Base-by-base conservation (phyloP, 805 yeast genomes). In the Candida alai region DNA sequence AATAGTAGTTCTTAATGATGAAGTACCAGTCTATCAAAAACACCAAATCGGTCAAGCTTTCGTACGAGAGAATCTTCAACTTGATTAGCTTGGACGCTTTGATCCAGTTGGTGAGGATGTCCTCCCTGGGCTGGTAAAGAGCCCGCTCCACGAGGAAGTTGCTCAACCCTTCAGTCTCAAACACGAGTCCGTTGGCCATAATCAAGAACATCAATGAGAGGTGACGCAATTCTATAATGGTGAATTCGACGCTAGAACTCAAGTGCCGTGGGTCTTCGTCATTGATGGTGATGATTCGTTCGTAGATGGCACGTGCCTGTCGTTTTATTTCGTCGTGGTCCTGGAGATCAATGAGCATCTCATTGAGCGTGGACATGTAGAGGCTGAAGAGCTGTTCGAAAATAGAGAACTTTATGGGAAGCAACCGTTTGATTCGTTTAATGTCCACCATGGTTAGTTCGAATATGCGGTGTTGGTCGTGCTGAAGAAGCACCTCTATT, bases 1-100 rank as follows among this genome's bases (percentile, higher is more conserved):
- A 33, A 34, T 50, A 53, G 36, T 44, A 55, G 23, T 36, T 43
- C 19, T 49, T 44, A 17, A 52, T 42, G 13, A 45, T 26, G 16
- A 56, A 51, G 39, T 50, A 58, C 55, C 59, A 58, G 20, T 46
- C 44, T 18, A 51, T 49, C 29, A 54, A 39, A 41, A 41, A 52
- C 2, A 53, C 23, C 3, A 53, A 39, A 39, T 55, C 62, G 3
- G 48, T 32, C n/a, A 55, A 25, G n/a, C 43, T 43, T 11, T 48
- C 53, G 27, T 45, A 43, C 12, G 39, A 37, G 15, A 43, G 37
- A 22, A 48, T 36, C 30, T 41, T 41, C 16, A 39, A 32, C 32
- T 40, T 40, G 18, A 58, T 26, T 19, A 30, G 30, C 32, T 49
- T 54, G 14, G 57, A 39, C 14, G 44, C 32, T 12, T 36, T 27